Conservation (phyloP, 768 basidiomycete species). For the Pisolithus orientalis region DNA sequence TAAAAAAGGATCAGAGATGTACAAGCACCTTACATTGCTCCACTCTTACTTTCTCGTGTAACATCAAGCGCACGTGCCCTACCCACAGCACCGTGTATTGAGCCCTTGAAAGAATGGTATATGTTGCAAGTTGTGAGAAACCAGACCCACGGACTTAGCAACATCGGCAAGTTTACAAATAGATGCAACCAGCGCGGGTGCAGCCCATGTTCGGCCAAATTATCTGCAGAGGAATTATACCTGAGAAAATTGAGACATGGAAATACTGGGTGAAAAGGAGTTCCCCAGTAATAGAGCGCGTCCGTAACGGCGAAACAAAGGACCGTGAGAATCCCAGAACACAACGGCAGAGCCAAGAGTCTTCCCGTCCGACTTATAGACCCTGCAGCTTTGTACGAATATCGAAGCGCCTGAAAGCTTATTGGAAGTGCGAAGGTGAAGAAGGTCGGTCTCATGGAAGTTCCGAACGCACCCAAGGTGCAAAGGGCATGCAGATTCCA, state of each 20-base stretch:
- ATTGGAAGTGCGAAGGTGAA: constrained; percentile 28
- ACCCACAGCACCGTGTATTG: not conserved
- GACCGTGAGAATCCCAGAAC: constrained; percentile 12
- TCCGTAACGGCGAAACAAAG: constrained; percentile 22
- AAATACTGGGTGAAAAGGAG: constrained; percentile 15
- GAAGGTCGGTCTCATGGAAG: constrained; percentile 33
- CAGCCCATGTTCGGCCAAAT: constrained; percentile 34
- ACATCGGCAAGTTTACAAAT: constrained; percentile 34
- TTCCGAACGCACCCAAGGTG: constrained; percentile 21
- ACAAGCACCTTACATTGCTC: too few relatives aligned
- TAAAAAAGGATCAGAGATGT: constrained; percentile 1
- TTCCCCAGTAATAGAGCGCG: constrained; percentile 28
- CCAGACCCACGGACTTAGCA: constrained; percentile 31
- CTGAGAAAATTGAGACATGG: constrained; percentile 34
- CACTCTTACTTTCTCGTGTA: constrained; percentile 12
- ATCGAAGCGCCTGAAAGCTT: constrained; percentile 17
- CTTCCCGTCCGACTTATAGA: constrained; percentile 5
- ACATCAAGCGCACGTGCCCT: constrained; percentile 9
- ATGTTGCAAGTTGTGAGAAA: constrained; percentile 14
- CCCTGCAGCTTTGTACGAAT: constrained; percentile 5
- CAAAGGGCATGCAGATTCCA: constrained; percentile 21
- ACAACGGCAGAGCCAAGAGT: constrained; percentile 15
- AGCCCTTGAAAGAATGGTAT: constrained; percentile 2
- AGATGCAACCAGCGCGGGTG: constrained; percentile 37
- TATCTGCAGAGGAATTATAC: constrained; percentile 31